phyloP scores from a whole-genome alignment of 2,329 filamentous ascomycete species.

The Phyllosticta ampelicida region DNA sequence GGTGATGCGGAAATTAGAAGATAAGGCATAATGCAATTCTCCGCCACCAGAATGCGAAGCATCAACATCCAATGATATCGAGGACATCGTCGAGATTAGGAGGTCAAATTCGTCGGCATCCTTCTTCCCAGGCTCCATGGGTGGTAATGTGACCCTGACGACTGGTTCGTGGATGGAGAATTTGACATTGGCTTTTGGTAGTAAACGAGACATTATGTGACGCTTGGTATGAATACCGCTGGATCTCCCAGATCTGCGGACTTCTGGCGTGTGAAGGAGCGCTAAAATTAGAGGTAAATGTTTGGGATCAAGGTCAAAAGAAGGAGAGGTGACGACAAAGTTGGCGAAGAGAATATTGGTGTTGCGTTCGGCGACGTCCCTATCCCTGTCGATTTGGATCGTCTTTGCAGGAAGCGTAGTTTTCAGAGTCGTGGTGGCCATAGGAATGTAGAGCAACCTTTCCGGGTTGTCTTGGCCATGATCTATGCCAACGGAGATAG shows the following conservation, averaged over 20 bases:
- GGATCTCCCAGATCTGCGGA: constrained; percentile 1
- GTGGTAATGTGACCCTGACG: constrained; percentile 74
- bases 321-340: constrained; percentile 89
- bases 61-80: constrained; percentile 83
- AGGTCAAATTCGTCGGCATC: constrained; percentile 81
- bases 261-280: constrained; percentile 47
- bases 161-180: constrained; percentile 96
- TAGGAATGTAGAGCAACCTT: constrained; percentile 83
- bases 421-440: constrained; percentile 91
- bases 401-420: constrained; percentile 94
- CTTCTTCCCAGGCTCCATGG: constrained; percentile 47
- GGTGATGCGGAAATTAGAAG: constrained; percentile 70
- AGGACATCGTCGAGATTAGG: constrained; percentile 90
- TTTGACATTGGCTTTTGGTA: constrained; percentile 91
- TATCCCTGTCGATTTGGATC: constrained; percentile 62
- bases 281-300: constrained; percentile 79
- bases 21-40: constrained; percentile 76
- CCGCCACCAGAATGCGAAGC: constrained; percentile 85
- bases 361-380: constrained; percentile 72
- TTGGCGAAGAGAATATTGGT: constrained; percentile 96
- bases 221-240: constrained; percentile 31
- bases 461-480: constrained; percentile 80
- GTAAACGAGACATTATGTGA: constrained; percentile 71
- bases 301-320: constrained; percentile 81
- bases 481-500: constrained; percentile 82